These are phyloP conservation scores for Blastomyces percursus DNA, from an alignment of 2,329 filamentous ascomycete genomes.

Conservation along the genomic window DNA sequence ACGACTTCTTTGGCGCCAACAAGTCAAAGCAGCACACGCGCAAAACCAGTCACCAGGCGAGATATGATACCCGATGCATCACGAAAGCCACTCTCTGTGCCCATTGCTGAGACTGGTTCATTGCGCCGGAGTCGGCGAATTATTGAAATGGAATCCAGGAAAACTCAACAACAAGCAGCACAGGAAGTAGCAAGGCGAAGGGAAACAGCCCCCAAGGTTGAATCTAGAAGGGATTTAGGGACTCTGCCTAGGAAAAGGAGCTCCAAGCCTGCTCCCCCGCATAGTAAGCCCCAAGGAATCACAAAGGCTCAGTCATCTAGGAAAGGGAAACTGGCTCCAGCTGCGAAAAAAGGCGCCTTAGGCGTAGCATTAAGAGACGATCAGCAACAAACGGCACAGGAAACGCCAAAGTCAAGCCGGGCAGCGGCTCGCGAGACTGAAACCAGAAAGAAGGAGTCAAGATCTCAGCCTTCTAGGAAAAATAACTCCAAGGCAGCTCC, in stretches of 20 bases:
- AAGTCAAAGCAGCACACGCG: neutral
- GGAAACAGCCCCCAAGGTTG: neutral
- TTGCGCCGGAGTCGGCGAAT: slow-evolving; percentile 5
- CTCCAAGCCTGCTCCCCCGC: neutral
- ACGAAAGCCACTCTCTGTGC: neutral
- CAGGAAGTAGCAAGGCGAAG: neutral
- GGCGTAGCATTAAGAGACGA: neutral
- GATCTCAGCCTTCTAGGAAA: neutral
- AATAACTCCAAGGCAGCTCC: neutral
- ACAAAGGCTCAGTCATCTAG: neutral
- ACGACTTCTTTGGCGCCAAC: neutral
- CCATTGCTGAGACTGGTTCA: neutral
- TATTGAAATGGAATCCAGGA: slow-evolving; percentile 3
- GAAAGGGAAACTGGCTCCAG: neutral
- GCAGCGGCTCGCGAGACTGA: neutral
- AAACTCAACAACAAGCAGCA: neutral
- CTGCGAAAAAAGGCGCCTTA: neutral
- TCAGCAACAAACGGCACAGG: neutral
- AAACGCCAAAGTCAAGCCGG: neutral
- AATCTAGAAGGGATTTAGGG: neutral
- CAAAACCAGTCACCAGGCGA: neutral
- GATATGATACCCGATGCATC: neutral
- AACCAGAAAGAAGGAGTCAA: neutral
- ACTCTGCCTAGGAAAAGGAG: neutral
- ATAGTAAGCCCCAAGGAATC: neutral